Evolutionary conservation across 2,329 filamentous ascomycete species (phyloP).

Genomic region (Cladophialophora carrionii): DNA sequence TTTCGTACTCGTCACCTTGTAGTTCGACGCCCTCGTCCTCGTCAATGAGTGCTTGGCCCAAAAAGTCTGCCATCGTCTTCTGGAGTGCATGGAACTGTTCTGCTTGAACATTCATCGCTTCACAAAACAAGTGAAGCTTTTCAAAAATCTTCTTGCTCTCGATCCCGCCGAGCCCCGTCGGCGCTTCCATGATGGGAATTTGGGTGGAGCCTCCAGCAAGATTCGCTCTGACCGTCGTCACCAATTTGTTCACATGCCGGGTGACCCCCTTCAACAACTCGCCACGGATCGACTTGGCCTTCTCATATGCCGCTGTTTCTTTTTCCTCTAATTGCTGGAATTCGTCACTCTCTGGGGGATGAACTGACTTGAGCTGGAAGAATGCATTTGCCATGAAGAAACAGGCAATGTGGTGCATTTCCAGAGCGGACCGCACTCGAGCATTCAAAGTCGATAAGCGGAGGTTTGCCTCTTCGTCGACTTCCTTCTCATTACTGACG

Average conservation of each 20-base stretch:
- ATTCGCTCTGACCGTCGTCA: conserved; percentile 64
- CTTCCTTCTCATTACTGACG: conserved; percentile 3
- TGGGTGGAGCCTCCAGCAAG: conserved; percentile 60
- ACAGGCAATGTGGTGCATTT: conserved; percentile 76
- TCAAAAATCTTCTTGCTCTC: conserved; percentile 71
- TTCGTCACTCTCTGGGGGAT: conserved; percentile 56
- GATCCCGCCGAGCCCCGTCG: conserved; percentile 64
- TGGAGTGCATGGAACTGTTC: conserved; percentile 74
- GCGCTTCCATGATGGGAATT: conserved; percentile 63
- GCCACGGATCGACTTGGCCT: conserved; percentile 73
- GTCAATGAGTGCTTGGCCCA: conserved; percentile 77
- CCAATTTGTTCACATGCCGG: conserved; percentile 64
- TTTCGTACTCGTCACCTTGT: conserved; percentile 87
- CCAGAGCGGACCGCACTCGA: conserved; percentile 71
- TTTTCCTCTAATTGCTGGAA: conserved; percentile 65
- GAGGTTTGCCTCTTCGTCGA: conserved; percentile 44
- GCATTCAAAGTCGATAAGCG: conserved; percentile 64
- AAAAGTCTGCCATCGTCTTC: conserved; percentile 69
- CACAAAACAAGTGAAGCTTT: conserved; percentile 66
- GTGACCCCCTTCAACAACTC: conserved; percentile 70
- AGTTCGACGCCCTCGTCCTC: conserved; percentile 74
- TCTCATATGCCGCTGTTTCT: conserved; percentile 74
- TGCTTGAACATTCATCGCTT: conserved; percentile 72
- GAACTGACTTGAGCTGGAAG: conserved; percentile 78
- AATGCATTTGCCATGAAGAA: conserved; percentile 86